Percentiles rank a stretch among this genome's conserved stretches.
Evolutionary conservation across 139 green algal genomes (phyloP).

Genomic region (Penium margaritaceum): DNA sequence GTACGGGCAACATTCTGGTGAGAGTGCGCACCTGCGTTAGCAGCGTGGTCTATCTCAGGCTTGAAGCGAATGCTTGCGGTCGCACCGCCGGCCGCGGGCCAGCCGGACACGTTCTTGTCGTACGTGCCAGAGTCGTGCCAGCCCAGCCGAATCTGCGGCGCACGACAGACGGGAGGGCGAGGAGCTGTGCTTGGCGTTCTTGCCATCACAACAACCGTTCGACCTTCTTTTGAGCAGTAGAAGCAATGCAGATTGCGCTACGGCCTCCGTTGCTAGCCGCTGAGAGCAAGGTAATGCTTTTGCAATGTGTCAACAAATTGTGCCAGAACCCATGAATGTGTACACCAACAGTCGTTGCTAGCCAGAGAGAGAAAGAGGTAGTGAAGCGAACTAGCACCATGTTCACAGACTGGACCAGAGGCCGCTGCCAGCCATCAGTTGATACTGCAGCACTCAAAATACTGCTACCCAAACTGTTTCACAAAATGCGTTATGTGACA

Average conservation of each 20-base stretch:
- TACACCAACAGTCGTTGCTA: too few species aligned
- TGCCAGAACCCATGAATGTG: not conserved
- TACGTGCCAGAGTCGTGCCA: conserved; percentile 63
- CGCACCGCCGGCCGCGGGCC: conserved; percentile 40
- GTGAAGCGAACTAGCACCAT: too few species aligned
- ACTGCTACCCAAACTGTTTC: too few species aligned
- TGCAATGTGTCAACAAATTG: not conserved
- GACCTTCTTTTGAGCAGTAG: not conserved
- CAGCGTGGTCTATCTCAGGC: conserved; percentile 31
- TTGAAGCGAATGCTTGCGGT: conserved; percentile 48
- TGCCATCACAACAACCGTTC: not conserved
- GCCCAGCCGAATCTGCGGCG: conserved; percentile 54
- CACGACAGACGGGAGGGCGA: not conserved
- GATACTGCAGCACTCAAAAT: too few species aligned
- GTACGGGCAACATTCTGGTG: not conserved
- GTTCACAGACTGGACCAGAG: too few species aligned
- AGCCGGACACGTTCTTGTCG: conserved; percentile 37
- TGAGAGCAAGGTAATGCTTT: conserved; percentile 1
- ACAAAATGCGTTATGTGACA: too few species aligned
- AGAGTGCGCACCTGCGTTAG: conserved; percentile 31
- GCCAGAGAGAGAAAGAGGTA: too few species aligned
- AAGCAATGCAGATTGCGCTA: too few species aligned
- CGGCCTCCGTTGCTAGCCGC: too few species aligned
- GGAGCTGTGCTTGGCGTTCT: not conserved
- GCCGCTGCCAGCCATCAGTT: not conserved